A percentile compares a stretch with the other conserved stretches of the same genome.
Evolutionary conservation across 2,329 filamentous ascomycete genomes (phyloP).

Genomic region (Bipolaris oryzae): DNA sequence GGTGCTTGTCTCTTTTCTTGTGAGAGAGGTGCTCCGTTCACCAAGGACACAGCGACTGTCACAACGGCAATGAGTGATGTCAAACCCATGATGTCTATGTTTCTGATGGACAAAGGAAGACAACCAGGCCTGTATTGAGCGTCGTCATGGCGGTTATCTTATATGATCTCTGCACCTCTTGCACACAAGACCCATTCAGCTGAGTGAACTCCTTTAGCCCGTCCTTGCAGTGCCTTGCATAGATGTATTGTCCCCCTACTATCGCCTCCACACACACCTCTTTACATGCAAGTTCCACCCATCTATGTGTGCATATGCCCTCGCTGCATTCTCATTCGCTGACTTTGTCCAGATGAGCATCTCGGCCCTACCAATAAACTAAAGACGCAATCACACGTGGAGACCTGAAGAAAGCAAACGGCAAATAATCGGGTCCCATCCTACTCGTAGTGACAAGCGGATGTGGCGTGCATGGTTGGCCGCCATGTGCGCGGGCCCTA

Average conservation of each 20-base stretch:
- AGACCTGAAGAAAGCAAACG: background rate
- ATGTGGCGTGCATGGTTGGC: constrained; percentile 21
- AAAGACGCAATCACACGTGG: constrained; percentile 8
- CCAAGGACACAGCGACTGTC: constrained; percentile 21
- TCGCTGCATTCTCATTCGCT: constrained; percentile 3
- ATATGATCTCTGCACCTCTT: constrained; percentile 1
- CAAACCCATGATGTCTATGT: constrained; percentile 21
- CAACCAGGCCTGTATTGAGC: background rate
- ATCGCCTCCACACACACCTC: background rate
- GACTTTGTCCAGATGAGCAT: background rate
- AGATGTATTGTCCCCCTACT: background rate
- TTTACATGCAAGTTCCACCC: constrained; percentile 1
- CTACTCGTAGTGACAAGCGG: constrained; percentile 6
- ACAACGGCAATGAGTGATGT: constrained; percentile 14
- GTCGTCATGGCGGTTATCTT: background rate
- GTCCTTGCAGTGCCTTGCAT: background rate
- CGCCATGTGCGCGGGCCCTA: constrained; percentile 12
- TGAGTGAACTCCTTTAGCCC: constrained; percentile 1
- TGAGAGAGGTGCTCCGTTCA: constrained; percentile 25
- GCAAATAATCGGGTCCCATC: constrained; percentile 4
- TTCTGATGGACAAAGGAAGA: background rate
- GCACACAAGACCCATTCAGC: constrained; percentile 9
- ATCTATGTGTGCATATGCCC: constrained; percentile 8
- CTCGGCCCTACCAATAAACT: constrained; percentile 6
- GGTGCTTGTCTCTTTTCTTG: constrained; percentile 30